Evolutionary conservation across 257 asterid species (phyloP).

Genomic region (Penstemon barbatus): DNA sequence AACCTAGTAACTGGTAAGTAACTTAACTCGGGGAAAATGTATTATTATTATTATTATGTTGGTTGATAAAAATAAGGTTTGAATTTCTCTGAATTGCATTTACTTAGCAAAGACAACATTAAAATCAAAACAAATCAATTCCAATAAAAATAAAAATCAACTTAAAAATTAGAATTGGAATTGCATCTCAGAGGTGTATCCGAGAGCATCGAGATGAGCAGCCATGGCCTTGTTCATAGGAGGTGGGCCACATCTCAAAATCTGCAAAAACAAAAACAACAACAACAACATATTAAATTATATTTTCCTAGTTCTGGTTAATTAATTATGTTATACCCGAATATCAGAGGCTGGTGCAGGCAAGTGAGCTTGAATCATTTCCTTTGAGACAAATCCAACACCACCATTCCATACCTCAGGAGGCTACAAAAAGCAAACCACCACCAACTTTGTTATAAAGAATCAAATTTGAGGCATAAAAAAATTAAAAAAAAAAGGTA

Average conservation of each 20-base stretch:
- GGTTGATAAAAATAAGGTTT: slow-evolving; percentile 14
- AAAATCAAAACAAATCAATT: slow-evolving; percentile 6
- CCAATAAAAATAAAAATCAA: background rate
- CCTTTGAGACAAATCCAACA: slow-evolving; percentile 85
- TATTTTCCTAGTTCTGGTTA: no score
- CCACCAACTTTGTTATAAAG: background rate
- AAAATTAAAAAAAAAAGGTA: background rate
- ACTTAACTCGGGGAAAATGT: slow-evolving; percentile 9
- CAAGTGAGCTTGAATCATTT: slow-evolving; percentile 81
- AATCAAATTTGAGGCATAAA: background rate
- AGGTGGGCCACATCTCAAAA: slow-evolving; percentile 94
- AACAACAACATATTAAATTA: background rate
- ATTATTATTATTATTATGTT: slow-evolving; percentile 3
- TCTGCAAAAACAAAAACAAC: slow-evolving; percentile 42
- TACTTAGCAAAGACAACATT: slow-evolving; percentile 6
- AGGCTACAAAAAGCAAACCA: slow-evolving; percentile 50
- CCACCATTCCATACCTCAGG: slow-evolving; percentile 93
- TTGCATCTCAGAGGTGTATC: slow-evolving; percentile 71
- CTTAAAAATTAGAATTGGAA: slow-evolving; percentile 63
- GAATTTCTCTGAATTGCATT: slow-evolving; percentile 16
- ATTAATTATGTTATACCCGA: slow-evolving; percentile 42
- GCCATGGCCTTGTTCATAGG: slow-evolving; percentile 99
- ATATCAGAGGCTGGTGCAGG: slow-evolving; percentile 94
- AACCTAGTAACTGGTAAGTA: background rate
- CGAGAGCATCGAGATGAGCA: slow-evolving; percentile 81